A percentile compares a stretch with the other conserved stretches of the same genome.
These are phyloP conservation scores for Mortierella claussenii DNA, from an alignment of 192 early-diverging fungal species.

Conservation along the genomic window DNA sequence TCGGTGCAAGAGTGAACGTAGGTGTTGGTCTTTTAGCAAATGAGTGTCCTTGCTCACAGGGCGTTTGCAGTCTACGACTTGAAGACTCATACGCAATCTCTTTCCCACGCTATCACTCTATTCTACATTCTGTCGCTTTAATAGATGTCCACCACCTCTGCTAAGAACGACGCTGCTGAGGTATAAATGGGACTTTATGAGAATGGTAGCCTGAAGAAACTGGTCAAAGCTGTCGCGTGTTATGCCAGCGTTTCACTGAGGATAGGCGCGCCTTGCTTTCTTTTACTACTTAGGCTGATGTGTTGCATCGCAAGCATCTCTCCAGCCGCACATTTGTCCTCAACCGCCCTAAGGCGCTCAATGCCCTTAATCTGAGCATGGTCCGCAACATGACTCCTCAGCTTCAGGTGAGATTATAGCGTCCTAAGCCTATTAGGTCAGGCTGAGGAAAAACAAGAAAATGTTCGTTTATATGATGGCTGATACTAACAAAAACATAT, in stretches of 20 bases:
- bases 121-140: too few relatives aligned
- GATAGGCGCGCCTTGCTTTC: neutral
- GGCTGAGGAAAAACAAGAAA: neutral
- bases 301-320: constrained; percentile 62
- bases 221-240: too few relatives aligned
- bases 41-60: too few relatives aligned
- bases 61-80: too few relatives aligned
- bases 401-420: constrained; percentile 66
- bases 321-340: constrained; percentile 74
- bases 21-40: neutral
- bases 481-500: neutral
- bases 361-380: constrained; percentile 91
- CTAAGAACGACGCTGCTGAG: constrained; percentile 29
- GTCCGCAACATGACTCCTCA: constrained; percentile 81
- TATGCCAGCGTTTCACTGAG: too few relatives aligned
- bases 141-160: constrained; percentile 52
- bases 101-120: neutral
- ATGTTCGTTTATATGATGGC: neutral
- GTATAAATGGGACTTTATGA: constrained; percentile 7
- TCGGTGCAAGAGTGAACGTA: constrained; percentile 45
- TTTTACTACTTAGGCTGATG: constrained; percentile 50
- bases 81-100: neutral
- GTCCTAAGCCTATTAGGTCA: too few relatives aligned
- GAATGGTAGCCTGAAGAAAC: neutral
- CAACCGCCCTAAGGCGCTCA: constrained; percentile 83